Evolutionary conservation across 2,329 filamentous ascomycete species (phyloP).

Genomic region (Aspergillus japonicus): DNA sequence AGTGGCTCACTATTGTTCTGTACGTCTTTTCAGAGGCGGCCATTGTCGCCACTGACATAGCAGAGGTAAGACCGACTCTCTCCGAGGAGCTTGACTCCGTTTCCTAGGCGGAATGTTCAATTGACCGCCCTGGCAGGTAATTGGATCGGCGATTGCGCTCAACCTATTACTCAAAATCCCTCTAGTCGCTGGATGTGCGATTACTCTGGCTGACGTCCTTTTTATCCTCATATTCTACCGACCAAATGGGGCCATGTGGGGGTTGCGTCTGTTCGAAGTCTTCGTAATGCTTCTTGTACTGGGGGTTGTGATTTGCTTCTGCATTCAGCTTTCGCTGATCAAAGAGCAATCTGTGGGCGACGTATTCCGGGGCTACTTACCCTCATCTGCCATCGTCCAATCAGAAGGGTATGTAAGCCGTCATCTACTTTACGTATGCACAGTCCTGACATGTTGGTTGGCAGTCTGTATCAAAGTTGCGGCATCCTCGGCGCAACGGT

Average conservation of each 20-base stretch:
- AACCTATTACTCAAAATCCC: conserved; percentile 56
- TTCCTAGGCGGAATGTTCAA: background rate
- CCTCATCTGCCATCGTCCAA: conserved; percentile 52
- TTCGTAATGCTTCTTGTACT: conserved; percentile 56
- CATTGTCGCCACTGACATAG: conserved; percentile 71
- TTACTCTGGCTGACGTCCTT: conserved; percentile 57
- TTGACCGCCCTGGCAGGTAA: conserved; percentile 42
- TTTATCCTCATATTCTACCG: conserved; percentile 58
- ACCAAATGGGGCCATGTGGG: conserved; percentile 52
- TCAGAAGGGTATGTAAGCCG: conserved; percentile 47
- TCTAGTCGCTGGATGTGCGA: conserved; percentile 56
- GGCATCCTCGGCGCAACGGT: conserved; percentile 55
- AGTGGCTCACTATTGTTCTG: conserved; percentile 62
- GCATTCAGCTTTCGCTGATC: conserved; percentile 56
- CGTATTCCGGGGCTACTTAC: conserved; percentile 56
- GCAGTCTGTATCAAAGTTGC: conserved; percentile 55
- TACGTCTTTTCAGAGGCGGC: conserved; percentile 65
- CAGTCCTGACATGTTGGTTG: conserved; percentile 10
- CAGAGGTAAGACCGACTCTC: conserved; percentile 50
- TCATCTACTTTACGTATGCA: background rate
- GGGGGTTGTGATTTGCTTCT: conserved; percentile 58
- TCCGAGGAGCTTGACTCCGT: background rate
- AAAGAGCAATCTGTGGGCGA: conserved; percentile 50
- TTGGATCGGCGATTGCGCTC: conserved; percentile 57
- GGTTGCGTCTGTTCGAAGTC: conserved; percentile 53